Evolutionary conservation across 2,329 filamentous ascomycete genomes (phyloP).

Genomic region (Diaporthe vexans): DNA sequence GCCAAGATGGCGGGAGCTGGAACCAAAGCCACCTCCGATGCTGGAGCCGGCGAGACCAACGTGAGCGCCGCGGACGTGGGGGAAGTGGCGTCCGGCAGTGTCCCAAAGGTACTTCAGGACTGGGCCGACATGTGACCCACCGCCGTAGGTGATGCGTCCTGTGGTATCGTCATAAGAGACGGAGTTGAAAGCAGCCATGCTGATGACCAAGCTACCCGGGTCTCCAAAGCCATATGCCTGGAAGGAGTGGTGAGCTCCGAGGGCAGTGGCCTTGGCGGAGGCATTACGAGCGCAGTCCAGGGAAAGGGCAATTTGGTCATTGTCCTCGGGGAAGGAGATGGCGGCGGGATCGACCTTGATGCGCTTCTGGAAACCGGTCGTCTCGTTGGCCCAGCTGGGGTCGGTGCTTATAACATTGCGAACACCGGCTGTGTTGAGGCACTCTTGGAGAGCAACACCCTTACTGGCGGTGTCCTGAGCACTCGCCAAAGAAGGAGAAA

Average conservation of each 20-base stretch:
- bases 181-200: slow-evolving; percentile 24
- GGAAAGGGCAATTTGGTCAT: neutral
- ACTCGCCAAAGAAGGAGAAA: neutral
- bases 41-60: slow-evolving; percentile 22
- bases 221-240: slow-evolving; percentile 21
- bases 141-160: neutral
- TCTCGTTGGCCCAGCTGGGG: slow-evolving; percentile 14
- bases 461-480: slow-evolving; percentile 25
- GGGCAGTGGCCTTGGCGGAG: slow-evolving; percentile 9
- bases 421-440: slow-evolving; percentile 16
- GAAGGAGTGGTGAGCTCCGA: slow-evolving; percentile 20
- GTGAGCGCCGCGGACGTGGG: slow-evolving; percentile 17
- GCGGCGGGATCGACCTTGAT: slow-evolving; percentile 16
- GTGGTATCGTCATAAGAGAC: slow-evolving; percentile 12
- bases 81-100: slow-evolving; percentile 6
- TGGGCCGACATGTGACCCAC: slow-evolving; percentile 5
- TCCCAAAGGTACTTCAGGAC: slow-evolving; percentile 19
- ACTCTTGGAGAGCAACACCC: slow-evolving; percentile 2
- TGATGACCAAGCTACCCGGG: slow-evolving; percentile 14
- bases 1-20: slow-evolving; percentile 16
- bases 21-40: slow-evolving; percentile 6
- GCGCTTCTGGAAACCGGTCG: slow-evolving; percentile 12
- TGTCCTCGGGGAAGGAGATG: slow-evolving; percentile 20
- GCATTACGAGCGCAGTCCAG: slow-evolving; percentile 17
- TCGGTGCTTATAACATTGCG: slow-evolving; percentile 5